phyloP scores from a whole-genome alignment of 495 filamentous ascomycete species.

The Aspergillus diversus region DNA sequence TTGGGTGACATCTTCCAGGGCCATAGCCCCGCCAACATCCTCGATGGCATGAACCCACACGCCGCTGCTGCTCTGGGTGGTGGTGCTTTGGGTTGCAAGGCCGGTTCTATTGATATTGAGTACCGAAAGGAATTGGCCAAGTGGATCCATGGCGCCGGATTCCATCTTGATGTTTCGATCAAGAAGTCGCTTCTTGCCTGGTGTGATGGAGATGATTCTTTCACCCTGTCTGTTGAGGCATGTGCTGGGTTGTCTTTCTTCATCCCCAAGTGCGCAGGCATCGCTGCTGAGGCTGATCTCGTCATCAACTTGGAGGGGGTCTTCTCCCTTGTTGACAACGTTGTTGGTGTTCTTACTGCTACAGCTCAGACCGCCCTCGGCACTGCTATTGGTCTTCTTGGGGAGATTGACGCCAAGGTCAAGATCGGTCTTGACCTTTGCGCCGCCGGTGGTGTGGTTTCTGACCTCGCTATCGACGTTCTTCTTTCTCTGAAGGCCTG shows the following conservation, averaged over 20 bases:
- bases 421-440: constrained; percentile 42
- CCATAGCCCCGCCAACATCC: constrained; percentile 25
- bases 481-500: constrained; percentile 40
- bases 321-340: constrained; percentile 34
- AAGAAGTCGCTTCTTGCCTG: constrained; percentile 37
- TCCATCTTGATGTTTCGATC: constrained; percentile 32
- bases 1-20: constrained; percentile 32
- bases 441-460: constrained; percentile 42
- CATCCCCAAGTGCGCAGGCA: constrained; percentile 40
- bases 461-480: constrained; percentile 39
- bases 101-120: constrained; percentile 32
- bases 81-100: constrained; percentile 45
- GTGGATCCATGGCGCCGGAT: constrained; percentile 35
- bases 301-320: constrained; percentile 49
- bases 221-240: constrained; percentile 31
- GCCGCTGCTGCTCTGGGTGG: constrained; percentile 46
- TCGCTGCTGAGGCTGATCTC: constrained; percentile 44
- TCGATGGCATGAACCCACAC: constrained; percentile 39
- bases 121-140: constrained; percentile 37
- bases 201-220: constrained; percentile 31
- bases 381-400: constrained; percentile 33
- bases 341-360: constrained; percentile 36
- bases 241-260: constrained; percentile 40
- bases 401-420: constrained; percentile 33
- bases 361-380: constrained; percentile 37